A percentile compares a stretch with the other conserved stretches of the same genome.
Conservation (phyloP, 2,329 filamentous ascomycete genomes). For the Aspergillus eucalypticola region DNA sequence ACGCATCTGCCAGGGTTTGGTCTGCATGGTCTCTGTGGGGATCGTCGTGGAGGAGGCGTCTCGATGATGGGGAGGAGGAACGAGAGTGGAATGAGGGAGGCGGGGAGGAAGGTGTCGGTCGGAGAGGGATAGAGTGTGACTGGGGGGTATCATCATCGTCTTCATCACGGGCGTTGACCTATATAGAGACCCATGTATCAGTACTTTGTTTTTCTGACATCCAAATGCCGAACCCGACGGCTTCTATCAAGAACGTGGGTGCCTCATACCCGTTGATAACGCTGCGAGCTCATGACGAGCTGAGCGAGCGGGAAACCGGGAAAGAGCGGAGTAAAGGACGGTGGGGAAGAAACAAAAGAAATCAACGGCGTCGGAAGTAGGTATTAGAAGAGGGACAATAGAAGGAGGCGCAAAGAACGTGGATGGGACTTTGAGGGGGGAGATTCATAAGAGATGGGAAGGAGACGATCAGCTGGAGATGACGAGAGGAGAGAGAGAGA, state of each 20-base stretch:
- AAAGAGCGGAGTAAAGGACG: slow-evolving; percentile 8
- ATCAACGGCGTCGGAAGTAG: slow-evolving; percentile 6
- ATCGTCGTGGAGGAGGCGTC: slow-evolving; percentile 55
- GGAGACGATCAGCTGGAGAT: slow-evolving; percentile 15
- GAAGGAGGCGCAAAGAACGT: slow-evolving; percentile 23
- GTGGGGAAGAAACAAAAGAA: slow-evolving; percentile 17
- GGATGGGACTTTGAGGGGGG: slow-evolving; percentile 24
- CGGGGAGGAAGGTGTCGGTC: slow-evolving; percentile 42
- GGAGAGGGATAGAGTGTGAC: slow-evolving; percentile 34
- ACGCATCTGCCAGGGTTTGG: slow-evolving; percentile 85
- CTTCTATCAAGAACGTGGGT: slow-evolving; percentile 18
- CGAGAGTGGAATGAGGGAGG: slow-evolving; percentile 85
- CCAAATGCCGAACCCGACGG: background rate
- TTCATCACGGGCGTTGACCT: slow-evolving; percentile 49
- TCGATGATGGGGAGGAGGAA: slow-evolving; percentile 65
- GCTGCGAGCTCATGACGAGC: slow-evolving; percentile 52
- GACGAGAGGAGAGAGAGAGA: slow-evolving; percentile 7
- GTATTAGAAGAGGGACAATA: slow-evolving; percentile 13
- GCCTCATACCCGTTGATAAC: slow-evolving; percentile 49
- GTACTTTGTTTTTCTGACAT: background rate
- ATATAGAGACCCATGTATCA: slow-evolving; percentile 11
- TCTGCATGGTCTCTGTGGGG: slow-evolving; percentile 62
- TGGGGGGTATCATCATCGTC: slow-evolving; percentile 40
- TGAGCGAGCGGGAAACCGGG: slow-evolving; percentile 31
- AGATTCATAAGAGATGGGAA: slow-evolving; percentile 19